Base-by-base conservation (phyloP, 345 rosid genomes). In the Corymbia maculata region DNA sequence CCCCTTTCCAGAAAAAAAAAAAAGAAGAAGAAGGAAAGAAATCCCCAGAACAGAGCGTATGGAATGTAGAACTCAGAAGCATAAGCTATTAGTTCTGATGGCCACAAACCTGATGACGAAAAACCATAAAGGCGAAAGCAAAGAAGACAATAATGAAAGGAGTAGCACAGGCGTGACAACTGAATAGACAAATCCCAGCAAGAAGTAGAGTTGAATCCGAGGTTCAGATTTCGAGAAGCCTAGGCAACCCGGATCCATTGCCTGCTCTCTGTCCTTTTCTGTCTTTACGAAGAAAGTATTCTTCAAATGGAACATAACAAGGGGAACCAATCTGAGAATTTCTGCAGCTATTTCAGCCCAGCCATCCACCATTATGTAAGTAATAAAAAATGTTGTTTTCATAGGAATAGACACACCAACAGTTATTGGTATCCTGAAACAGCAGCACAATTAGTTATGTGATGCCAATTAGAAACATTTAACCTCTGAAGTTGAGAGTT, bases 291-390 rank as follows among this genome's bases (percentile, higher is more conserved):
- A 91, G 61, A 98, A 96, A 21, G 94, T 87, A 88, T 97, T 98
- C 90, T 96, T 97, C 92, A 98, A 88, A 89, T 98, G 99, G 94
- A 92, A 98, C 7, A 96, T 22, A 45, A 95, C 89, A 53, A 98
- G 85, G 7, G 99, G 99, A 68, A 93, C 95, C 90, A 98, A 87
- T 92, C 99, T 94, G 86, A 97, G 96, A 89, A 98, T 92, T 92
- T 98, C 99, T 51, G 96, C 99, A 24, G 99, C 99, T 87, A 97
- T 89, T 45, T 97, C 99, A 80, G 99, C 96, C 99, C 99, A 98
- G 79, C 99, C 99, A 92, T 98, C 99, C 7, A 98, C 97, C 99
- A 97, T 98, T 85, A 92, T 89, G 85, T 95, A 98, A 12, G 98
- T 98, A 85, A 98, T 95, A 94, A 98, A 98, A 90, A 98, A 97